Conservation (phyloP, 2,329 filamentous ascomycete genomes). For the Stenocarpella maydis region DNA sequence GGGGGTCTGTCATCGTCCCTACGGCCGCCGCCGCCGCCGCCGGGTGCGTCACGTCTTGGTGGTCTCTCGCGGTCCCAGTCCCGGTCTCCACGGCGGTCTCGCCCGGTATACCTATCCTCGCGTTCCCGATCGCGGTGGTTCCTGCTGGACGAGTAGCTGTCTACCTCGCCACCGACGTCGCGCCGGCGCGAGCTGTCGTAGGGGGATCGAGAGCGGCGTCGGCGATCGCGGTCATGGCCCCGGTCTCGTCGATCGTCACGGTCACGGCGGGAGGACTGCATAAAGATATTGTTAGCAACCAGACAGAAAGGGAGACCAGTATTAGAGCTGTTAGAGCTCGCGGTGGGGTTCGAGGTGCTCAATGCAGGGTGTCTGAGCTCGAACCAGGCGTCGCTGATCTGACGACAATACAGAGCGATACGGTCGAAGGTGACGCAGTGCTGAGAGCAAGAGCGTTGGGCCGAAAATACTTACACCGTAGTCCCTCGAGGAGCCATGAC, state of each 20-base stretch:
- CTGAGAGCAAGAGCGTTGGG: not conserved
- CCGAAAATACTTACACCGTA: slow-evolving; percentile 55
- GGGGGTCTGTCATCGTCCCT: slow-evolving; percentile 69
- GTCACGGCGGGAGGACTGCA: slow-evolving; percentile 44
- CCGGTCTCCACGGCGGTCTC: slow-evolving; percentile 52
- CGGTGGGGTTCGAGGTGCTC: not conserved
- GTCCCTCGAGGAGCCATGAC: slow-evolving; percentile 62
- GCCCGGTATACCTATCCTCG: slow-evolving; percentile 80
- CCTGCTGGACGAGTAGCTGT: slow-evolving; percentile 91
- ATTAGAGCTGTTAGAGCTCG: too few relatives aligned
- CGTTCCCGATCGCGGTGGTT: slow-evolving; percentile 93
- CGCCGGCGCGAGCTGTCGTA: slow-evolving; percentile 76
- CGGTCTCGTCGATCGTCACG: slow-evolving; percentile 47
- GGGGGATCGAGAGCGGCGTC: slow-evolving; percentile 87
- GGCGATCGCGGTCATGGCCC: slow-evolving; percentile 55
- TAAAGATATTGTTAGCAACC: slow-evolving; percentile 17
- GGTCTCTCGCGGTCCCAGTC: slow-evolving; percentile 50
- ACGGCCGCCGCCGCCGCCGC: slow-evolving; percentile 66
- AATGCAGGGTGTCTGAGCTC: not conserved
- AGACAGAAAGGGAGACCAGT: not conserved
- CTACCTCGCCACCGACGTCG: slow-evolving; percentile 73
- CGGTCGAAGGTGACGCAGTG: not conserved
- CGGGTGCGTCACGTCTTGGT: slow-evolving; percentile 65
- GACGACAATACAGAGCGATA: not conserved
- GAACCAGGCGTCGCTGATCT: too few relatives aligned